These are phyloP conservation scores for Jatropha curcas DNA, from an alignment of 345 rosid species.

Conservation along the genomic window DNA sequence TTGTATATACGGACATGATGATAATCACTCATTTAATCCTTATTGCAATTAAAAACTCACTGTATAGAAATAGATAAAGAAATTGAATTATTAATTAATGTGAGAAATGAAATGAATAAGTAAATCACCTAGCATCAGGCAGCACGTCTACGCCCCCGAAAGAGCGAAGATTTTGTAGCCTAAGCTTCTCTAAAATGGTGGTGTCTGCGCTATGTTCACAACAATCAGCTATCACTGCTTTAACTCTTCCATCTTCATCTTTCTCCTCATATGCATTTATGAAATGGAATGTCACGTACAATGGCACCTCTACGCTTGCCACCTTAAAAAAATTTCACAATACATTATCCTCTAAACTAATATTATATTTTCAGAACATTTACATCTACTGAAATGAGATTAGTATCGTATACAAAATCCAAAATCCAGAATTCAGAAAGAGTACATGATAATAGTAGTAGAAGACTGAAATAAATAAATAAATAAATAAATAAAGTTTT, in stretches of 20 bases:
- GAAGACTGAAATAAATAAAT: background rate
- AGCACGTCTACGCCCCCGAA: constrained; percentile 59
- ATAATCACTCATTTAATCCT: background rate
- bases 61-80: too few relatives aligned
- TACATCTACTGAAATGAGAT: too few relatives aligned
- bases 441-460: too few relatives aligned
- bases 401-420: too few relatives aligned
- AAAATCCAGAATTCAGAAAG: too few relatives aligned
- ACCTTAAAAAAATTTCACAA: constrained; percentile 41
- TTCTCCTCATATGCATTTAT: constrained; percentile 89
- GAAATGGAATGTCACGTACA: constrained; percentile 85
- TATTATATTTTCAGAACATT: too few relatives aligned
- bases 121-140: constrained; percentile 74
- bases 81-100: background rate
- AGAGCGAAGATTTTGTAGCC: constrained; percentile 74
- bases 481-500: background rate
- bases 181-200: constrained; percentile 68
- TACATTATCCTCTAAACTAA: too few relatives aligned
- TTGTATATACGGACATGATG: too few relatives aligned
- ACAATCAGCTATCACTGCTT: constrained; percentile 73
- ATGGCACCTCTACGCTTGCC: constrained; percentile 90
- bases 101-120: background rate
- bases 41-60: too few relatives aligned
- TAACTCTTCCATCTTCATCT: constrained; percentile 76
- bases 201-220: constrained; percentile 88